Conservation (phyloP, 129 eudicot species). For the Flaveria trinervia region DNA sequence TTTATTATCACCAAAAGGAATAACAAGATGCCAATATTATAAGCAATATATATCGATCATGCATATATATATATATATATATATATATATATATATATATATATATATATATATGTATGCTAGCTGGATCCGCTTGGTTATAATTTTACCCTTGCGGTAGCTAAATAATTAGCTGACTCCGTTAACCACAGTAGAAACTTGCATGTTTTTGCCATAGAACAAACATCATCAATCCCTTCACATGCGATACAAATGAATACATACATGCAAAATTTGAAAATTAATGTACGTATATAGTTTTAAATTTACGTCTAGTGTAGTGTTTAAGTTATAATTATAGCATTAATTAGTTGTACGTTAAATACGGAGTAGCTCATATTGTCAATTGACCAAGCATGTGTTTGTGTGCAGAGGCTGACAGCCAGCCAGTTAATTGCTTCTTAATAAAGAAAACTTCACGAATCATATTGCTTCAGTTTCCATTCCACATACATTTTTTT, state of each 20-base stretch:
- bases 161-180: background rate
- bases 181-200: background rate
- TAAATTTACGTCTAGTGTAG: background rate
- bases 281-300: too few relatives aligned
- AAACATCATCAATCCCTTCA: background rate
- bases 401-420: conserved; percentile 24
- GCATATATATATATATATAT: too few relatives aligned
- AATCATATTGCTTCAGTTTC: conserved; percentile 19
- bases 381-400: conserved; percentile 41
- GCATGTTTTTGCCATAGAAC: background rate
- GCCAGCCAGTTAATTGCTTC: conserved; percentile 26
- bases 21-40: background rate
- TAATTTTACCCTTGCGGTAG: background rate
- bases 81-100: too few relatives aligned
- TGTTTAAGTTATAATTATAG: background rate
- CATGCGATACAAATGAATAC: background rate
- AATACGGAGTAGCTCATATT: conserved; percentile 34
- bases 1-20: too few relatives aligned
- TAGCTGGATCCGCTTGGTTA: too few relatives aligned
- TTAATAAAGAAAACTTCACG: conserved; percentile 10
- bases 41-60: background rate
- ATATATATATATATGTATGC: too few relatives aligned
- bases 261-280: too few relatives aligned
- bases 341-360: conserved; percentile 40
- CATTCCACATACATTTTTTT: background rate